A percentile compares a stretch with the other conserved stretches of the same genome.
phyloP scores from a whole-genome alignment of 73 alveolate species.

The Chromera velia region DNA sequence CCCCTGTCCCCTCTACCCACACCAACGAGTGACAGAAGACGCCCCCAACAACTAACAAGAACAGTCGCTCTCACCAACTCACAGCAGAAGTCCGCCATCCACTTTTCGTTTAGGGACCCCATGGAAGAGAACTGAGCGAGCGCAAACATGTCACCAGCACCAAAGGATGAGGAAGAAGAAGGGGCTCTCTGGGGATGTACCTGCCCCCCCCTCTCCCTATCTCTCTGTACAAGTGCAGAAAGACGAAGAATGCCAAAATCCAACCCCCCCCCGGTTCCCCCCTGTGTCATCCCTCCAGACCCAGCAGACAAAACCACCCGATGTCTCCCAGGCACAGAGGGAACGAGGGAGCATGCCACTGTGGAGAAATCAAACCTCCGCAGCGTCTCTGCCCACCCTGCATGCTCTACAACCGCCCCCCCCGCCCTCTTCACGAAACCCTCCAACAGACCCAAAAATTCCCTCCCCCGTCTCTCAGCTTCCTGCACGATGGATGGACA shows the following conservation, averaged over 20 bases:
- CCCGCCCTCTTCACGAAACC: slow-evolving; percentile 22
- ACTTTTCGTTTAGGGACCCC: slow-evolving; percentile 19
- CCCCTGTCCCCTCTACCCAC: too few relatives aligned
- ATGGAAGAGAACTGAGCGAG: slow-evolving; percentile 28
- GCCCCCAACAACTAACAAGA: not conserved
- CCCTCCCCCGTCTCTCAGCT: not conserved
- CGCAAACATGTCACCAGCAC: slow-evolving; percentile 10
- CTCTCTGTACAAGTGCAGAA: slow-evolving; percentile 7
- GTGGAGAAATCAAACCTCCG: slow-evolving; percentile 22
- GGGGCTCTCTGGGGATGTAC: too few relatives aligned
- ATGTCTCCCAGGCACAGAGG: slow-evolving; percentile 37
- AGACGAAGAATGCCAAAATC: slow-evolving; percentile 31
- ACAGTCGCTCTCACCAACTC: not conserved
- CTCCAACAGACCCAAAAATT: slow-evolving; percentile 8
- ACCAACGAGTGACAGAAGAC: too few relatives aligned
- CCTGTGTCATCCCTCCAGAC: too few relatives aligned
- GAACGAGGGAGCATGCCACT: slow-evolving; percentile 25
- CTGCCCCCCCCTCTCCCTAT: too few relatives aligned
- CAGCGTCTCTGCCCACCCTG: too few relatives aligned
- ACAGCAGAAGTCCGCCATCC: slow-evolving; percentile 20
- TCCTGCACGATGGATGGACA: too few relatives aligned
- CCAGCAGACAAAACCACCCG: not conserved
- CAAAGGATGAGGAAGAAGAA: not conserved
- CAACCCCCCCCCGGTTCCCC: too few relatives aligned
- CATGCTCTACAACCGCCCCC: slow-evolving; percentile 2